phyloP scores from a whole-genome alignment of 371 early-diverging fungal genomes.

The Rhizopus arrhizus region DNA sequence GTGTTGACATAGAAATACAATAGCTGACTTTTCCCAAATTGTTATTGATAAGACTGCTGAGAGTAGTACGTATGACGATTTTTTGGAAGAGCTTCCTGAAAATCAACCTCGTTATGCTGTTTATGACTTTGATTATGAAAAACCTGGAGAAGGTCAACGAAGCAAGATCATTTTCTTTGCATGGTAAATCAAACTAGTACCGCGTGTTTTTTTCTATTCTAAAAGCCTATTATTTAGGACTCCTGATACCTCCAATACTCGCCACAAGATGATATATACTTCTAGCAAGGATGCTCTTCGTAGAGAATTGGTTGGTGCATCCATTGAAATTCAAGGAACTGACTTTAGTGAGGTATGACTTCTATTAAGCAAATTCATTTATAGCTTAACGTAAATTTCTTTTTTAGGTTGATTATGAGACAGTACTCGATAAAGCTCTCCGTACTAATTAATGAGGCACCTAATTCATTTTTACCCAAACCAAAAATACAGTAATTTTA shows the following conservation, averaged over 20 bases:
- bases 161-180: constrained; percentile 66
- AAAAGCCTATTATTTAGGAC: constrained; percentile 56
- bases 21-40: constrained; percentile 61
- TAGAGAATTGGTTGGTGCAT: constrained; percentile 75
- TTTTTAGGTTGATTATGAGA: constrained; percentile 71
- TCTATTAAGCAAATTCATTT: neutral
- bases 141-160: constrained; percentile 66
- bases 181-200: constrained; percentile 36
- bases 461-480: constrained; percentile 3
- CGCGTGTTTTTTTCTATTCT: constrained; percentile 1
- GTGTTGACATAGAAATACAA: neutral
- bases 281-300: constrained; percentile 84
- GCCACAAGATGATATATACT: constrained; percentile 92
- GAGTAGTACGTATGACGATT: constrained; percentile 63
- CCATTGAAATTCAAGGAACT: constrained; percentile 85
- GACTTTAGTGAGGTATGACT: constrained; percentile 64
- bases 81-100: constrained; percentile 65
- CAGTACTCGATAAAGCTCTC: constrained; percentile 75
- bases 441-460: constrained; percentile 25
- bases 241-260: constrained; percentile 80
- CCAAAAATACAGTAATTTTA: neutral
- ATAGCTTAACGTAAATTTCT: neutral
- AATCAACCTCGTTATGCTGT: constrained; percentile 82
- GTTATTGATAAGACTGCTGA: constrained; percentile 68
- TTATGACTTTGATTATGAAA: constrained; percentile 80